Conservation (phyloP, 805 yeast species). For the Saccharomycopsis microspora region DNA sequence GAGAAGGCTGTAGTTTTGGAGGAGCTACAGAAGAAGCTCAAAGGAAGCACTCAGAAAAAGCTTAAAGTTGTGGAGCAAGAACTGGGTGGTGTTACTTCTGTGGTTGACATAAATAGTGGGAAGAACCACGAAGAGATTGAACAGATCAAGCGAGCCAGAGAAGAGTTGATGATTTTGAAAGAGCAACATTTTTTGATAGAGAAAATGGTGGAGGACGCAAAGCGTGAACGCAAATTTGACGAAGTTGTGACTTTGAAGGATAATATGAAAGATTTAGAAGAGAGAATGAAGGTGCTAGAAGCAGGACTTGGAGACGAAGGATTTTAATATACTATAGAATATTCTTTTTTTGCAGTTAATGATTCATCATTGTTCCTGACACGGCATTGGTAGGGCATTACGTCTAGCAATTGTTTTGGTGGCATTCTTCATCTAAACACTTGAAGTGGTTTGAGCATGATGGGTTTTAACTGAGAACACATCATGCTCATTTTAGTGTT, state of each 20-base stretch:
- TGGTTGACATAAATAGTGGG: background rate
- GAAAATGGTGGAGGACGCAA: constrained; percentile 49
- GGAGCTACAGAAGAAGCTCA: constrained; percentile 28
- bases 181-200: constrained; percentile 73
- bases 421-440: no score
- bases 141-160: constrained; percentile 49
- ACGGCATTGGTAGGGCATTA: no score
- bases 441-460: no score
- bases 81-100: background rate
- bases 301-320: constrained; percentile 42
- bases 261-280: constrained; percentile 46
- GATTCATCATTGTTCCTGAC: background rate
- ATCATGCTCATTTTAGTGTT: no score
- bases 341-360: background rate
- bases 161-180: constrained; percentile 73
- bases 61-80: no score
- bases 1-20: constrained; percentile 3
- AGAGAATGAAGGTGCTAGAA: constrained; percentile 32
- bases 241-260: constrained; percentile 51
- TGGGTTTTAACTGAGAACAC: no score
- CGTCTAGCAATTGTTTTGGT: no score
- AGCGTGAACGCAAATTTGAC: constrained; percentile 62
- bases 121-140: constrained; percentile 24
- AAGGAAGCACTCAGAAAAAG: no score
- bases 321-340: background rate